Percentiles rank a stretch among this genome's conserved stretches.
Evolutionary conservation across 2,329 filamentous ascomycete species (phyloP).

Genomic region (Sphaerulina vaccinii): DNA sequence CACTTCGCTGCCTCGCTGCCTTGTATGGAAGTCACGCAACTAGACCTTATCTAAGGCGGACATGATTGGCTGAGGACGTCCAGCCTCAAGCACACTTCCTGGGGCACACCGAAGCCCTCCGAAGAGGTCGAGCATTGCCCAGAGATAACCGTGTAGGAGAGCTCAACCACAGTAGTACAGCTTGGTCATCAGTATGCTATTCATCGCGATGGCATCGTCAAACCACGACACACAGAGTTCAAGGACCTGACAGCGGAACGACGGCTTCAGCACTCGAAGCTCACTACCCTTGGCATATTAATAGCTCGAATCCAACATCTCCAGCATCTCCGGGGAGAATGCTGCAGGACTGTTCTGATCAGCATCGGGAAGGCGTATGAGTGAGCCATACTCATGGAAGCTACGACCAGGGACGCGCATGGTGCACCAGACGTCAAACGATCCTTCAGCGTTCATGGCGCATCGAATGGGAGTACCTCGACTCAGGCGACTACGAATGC

Average conservation of each 20-base stretch:
- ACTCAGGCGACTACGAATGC: not conserved
- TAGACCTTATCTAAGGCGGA: not conserved
- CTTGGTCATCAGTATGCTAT: too few species aligned
- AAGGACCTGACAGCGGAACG: too few species aligned
- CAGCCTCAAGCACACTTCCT: not conserved
- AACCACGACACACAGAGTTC: too few species aligned
- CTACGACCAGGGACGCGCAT: constrained; percentile 14
- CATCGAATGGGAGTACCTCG: not conserved
- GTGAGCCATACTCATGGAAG: constrained; percentile 13
- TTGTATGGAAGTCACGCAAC: too few species aligned
- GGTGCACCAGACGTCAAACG: constrained; percentile 14
- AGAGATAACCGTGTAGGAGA: constrained; percentile 5
- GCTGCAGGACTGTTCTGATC: constrained; percentile 3
- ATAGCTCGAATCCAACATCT: too few species aligned
- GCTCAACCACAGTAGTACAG: not conserved
- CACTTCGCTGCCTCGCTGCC: too few species aligned
- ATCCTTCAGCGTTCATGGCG: not conserved
- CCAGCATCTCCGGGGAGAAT: constrained; percentile 21
- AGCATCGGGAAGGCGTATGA: constrained; percentile 14
- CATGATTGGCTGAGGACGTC: constrained; percentile 1
- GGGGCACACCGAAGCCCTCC: constrained; percentile 1
- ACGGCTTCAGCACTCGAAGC: constrained; percentile 3
- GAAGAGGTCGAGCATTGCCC: constrained; percentile 1
- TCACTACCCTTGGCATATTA: too few species aligned
- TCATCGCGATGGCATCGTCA: too few species aligned